phyloP scores from a whole-genome alignment of 495 filamentous ascomycete genomes.

The Elaphomyces granulatus region DNA sequence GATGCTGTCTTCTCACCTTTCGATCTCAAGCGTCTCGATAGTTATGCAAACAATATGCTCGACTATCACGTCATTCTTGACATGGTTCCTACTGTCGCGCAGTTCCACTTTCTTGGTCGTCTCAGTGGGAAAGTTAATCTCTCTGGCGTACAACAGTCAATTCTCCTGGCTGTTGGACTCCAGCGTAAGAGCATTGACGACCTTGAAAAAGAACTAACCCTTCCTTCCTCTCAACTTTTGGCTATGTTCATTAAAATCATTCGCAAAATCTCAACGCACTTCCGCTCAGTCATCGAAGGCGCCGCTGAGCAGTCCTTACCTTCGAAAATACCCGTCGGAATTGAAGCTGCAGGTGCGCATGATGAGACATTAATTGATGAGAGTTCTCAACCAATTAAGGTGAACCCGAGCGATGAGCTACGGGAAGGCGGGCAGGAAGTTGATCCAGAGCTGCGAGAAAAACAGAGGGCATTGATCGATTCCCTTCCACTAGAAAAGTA shows the following conservation, averaged over 20 bases:
- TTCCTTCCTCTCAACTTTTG: constrained; percentile 66
- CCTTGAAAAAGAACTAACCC: constrained; percentile 62
- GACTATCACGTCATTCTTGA: constrained; percentile 97
- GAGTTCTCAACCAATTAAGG: constrained; percentile 53
- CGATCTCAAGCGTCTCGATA: constrained; percentile 86
- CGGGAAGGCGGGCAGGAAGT: constrained; percentile 69
- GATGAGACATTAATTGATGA: constrained; percentile 43
- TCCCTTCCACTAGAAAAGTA: constrained; percentile 78
- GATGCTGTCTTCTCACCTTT: constrained; percentile 71
- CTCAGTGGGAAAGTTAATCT: constrained; percentile 51
- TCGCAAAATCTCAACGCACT: constrained; percentile 65
- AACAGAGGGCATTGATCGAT: constrained; percentile 76
- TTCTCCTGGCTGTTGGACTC: constrained; percentile 77
- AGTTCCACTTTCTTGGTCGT: constrained; percentile 68
- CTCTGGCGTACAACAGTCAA: constrained; percentile 64
- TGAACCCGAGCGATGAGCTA: constrained; percentile 70
- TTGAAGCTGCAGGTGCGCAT: constrained; percentile 43
- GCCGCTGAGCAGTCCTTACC: constrained; percentile 61
- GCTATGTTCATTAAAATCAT: constrained; percentile 96
- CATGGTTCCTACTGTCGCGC: constrained; percentile 67
- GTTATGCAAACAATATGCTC: constrained; percentile 89
- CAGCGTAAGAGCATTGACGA: constrained; percentile 76
- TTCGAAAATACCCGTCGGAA: constrained; percentile 34
- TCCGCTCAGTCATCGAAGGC: constrained; percentile 58
- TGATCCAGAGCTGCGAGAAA: constrained; percentile 51